Percentiles rank a stretch among this genome's conserved stretches.
Conservation (phyloP, 2,329 filamentous ascomycete genomes). For the Neofusicoccum kwambonambiense region DNA sequence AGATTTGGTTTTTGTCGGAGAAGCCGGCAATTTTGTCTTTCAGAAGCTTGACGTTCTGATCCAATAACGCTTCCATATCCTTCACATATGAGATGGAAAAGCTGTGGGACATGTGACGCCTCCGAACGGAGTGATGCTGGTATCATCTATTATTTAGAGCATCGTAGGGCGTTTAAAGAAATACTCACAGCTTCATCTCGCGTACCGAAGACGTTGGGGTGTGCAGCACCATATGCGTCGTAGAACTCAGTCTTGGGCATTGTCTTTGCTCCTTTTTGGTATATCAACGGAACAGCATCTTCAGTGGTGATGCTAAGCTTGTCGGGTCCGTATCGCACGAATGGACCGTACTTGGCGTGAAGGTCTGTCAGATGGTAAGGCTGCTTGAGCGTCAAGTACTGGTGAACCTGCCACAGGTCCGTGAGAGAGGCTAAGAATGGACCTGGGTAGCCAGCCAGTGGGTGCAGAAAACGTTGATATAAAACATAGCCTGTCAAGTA, state of each 20-base stretch:
- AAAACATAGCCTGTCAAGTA: slow-evolving; percentile 16
- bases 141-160: neutral
- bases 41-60: slow-evolving; percentile 32
- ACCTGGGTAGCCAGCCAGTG: slow-evolving; percentile 31
- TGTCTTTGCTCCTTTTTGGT: slow-evolving; percentile 26
- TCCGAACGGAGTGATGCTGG: neutral
- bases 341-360: slow-evolving; percentile 27
- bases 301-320: slow-evolving; percentile 32
- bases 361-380: slow-evolving; percentile 27
- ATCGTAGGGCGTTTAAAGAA: no score
- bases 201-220: slow-evolving; percentile 37
- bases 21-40: slow-evolving; percentile 23
- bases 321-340: slow-evolving; percentile 32
- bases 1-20: slow-evolving; percentile 17
- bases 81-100: slow-evolving; percentile 36
- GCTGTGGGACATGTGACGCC: slow-evolving; percentile 27
- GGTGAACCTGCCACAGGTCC: slow-evolving; percentile 31
- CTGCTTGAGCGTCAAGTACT: slow-evolving; percentile 27
- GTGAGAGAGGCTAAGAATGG: slow-evolving; percentile 34
- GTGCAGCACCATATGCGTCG: slow-evolving; percentile 31
- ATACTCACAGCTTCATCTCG: slow-evolving; percentile 26
- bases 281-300: slow-evolving; percentile 30
- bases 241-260: slow-evolving; percentile 39
- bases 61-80: slow-evolving; percentile 37
- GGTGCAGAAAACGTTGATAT: slow-evolving; percentile 28